Base-by-base conservation (phyloP, 2,329 filamentous ascomycete species). In the Didymella pinodella region DNA sequence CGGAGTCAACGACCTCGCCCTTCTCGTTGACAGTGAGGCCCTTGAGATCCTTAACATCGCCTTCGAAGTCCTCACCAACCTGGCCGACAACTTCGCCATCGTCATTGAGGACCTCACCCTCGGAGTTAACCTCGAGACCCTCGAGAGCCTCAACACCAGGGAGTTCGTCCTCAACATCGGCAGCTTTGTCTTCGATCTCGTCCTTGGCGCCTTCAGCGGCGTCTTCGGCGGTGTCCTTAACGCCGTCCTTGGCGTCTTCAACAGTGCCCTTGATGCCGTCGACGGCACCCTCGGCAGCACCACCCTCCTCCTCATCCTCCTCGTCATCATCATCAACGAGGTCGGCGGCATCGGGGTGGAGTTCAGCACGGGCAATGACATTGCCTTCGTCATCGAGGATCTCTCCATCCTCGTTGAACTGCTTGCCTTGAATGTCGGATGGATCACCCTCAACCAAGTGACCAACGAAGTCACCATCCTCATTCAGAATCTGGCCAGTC, bases 311-410 rank as follows among this genome's bases (percentile, higher is more conserved):
- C 0, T 68, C 70, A 4, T 73, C 75, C 1, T 67, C 74, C n/a
- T 70, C 69, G 26, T 75, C 67, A 45, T 36, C 32, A 5, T 36
- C 36, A 8, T 74, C 73, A 45, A 77, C 67, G 7, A 78, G 71
- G 40, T 79, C 73, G 56, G 75, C 76, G 16, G 75, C 77, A 54
- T 83, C 81, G 7, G 79, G 77, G 66, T 82, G 80, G 41, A 84
- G 76, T 52, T 83, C 79, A 4, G 84, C 82, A 54, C 80, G 80
- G 54, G 83, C 84, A 51, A 85, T 75, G 48, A 85, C 79, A 47
- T 84, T 82, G 53, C 84, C 84, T 4, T 83, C 77, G 3, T 84
- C 78, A 59, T 85, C 82, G n/a, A 85, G 70, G 59, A 86, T 84
- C 65, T 85, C 82, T 50, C 84, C 84, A 26, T 83, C 76, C 60